These are phyloP conservation scores for Penicillium cinerascens DNA, from an alignment of 495 filamentous ascomycete genomes.

Conservation along the genomic window DNA sequence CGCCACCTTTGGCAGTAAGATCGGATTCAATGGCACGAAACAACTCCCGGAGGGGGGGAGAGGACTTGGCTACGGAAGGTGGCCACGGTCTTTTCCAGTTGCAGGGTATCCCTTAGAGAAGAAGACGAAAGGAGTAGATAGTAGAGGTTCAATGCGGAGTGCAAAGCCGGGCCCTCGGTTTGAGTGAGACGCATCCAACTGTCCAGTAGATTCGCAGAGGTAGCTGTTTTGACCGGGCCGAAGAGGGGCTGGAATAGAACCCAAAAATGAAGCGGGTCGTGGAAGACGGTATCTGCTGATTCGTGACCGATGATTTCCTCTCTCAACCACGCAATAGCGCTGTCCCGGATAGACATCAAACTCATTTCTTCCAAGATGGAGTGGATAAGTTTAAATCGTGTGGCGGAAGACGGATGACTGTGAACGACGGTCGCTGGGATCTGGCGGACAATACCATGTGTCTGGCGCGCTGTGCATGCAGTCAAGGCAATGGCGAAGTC, in stretches of 20 bases:
- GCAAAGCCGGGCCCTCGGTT: slow-evolving; percentile 33
- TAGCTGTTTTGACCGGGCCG: slow-evolving; percentile 16
- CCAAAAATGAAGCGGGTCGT: slow-evolving; percentile 49
- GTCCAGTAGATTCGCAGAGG: slow-evolving; percentile 29
- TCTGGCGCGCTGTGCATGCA: slow-evolving; percentile 63
- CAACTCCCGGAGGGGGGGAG: slow-evolving; percentile 29
- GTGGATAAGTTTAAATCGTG: slow-evolving; percentile 71
- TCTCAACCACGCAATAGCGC: slow-evolving; percentile 82
- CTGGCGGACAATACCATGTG: slow-evolving; percentile 67
- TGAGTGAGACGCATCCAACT: slow-evolving; percentile 40
- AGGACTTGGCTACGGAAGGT: slow-evolving; percentile 41
- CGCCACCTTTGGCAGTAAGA: slow-evolving; percentile 35
- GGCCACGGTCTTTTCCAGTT: slow-evolving; percentile 35
- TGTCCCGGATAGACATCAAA: slow-evolving; percentile 71
- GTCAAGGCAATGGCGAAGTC: slow-evolving; percentile 57
- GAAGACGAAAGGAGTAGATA: slow-evolving; percentile 41
- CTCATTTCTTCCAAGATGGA: slow-evolving; percentile 74
- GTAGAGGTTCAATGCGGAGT: slow-evolving; percentile 45
- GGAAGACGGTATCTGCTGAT: slow-evolving; percentile 25
- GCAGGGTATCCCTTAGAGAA: slow-evolving; percentile 26
- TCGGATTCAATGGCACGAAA: slow-evolving; percentile 37
- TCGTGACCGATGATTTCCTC: slow-evolving; percentile 62
- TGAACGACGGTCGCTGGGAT: slow-evolving; percentile 73
- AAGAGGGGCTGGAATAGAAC: slow-evolving; percentile 42
- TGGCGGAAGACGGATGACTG: slow-evolving; percentile 65